These are phyloP conservation scores for Buddleja alternifolia DNA, from an alignment of 257 asterid genomes.

Conservation along the genomic window DNA sequence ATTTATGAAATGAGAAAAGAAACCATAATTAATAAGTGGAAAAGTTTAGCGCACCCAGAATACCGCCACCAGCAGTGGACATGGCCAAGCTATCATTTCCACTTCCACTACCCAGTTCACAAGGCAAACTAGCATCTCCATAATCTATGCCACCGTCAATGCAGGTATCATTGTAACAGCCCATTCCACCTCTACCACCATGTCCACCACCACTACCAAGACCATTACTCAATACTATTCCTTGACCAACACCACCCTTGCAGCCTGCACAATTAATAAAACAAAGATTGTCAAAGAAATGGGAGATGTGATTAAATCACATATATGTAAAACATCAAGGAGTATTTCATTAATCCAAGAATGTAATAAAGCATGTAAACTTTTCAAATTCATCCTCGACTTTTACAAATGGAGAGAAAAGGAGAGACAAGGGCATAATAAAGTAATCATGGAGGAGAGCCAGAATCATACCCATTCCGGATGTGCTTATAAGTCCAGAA, in stretches of 20 bases:
- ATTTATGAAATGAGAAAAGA: conserved; percentile 9
- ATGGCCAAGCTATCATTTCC: conserved; percentile 82
- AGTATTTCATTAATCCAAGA: conserved; percentile 17
- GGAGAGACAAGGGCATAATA: conserved; percentile 12
- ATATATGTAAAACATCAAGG: neutral
- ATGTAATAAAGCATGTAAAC: conserved; percentile 9
- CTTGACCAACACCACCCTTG: conserved; percentile 87
- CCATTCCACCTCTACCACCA: conserved; percentile 96
- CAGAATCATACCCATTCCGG: conserved; percentile 83
- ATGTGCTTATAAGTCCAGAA: conserved; percentile 87
- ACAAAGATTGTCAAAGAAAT: conserved; percentile 15
- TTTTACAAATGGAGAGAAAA: conserved; percentile 1
- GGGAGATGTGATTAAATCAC: neutral
- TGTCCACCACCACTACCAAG: conserved; percentile 97
- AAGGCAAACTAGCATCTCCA: conserved; percentile 83
- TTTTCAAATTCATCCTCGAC: neutral
- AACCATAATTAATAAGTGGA: conserved; percentile 24
- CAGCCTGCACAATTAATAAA: conserved; percentile 67
- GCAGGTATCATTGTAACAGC: conserved; percentile 74
- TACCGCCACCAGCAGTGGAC: conserved; percentile 92
- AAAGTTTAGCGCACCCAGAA: conserved; percentile 65
- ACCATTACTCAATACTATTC: conserved; percentile 60
- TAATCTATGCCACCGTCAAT: conserved; percentile 81
- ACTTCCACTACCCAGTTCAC: conserved; percentile 99
- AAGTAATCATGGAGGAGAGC: neutral